Evolutionary conservation across 2,329 filamentous ascomycete genomes (phyloP), one percentile per base, ranked within the genome.

Genomic region (Colletotrichum noveboracense): DNA sequence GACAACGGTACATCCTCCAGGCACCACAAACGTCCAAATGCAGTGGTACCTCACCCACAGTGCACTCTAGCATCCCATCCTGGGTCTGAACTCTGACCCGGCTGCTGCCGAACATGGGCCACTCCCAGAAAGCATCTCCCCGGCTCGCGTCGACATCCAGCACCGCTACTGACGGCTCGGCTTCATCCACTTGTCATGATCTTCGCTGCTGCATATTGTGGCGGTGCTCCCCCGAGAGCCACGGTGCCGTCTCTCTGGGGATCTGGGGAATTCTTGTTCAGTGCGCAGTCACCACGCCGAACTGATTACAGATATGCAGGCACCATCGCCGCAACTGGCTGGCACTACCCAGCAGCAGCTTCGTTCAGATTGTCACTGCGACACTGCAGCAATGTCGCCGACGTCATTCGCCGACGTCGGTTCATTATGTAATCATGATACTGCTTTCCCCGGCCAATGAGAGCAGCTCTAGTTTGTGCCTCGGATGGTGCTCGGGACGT

Each of bases 331-430:
- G 7, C 13, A 34, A 65, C 3, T 48, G 36, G 38, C 58, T 34
- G 30, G 28, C 18, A 62, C 58, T 38, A 12, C 28, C 26, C 26
- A 4, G 32, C 10, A 30, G n/a, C 36, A 34, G 28, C 32, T 58
- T 32, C 48, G 10, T 21, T 52, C 43, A 21, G 43, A 52, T 52
- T 52, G 43, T 52, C 43, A 52, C 60, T 64, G 30, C 30, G 24
- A 24, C 24, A 18, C 36, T 21, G 36, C 30, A 16, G 18, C 61
- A 10, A 7, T 8, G 26, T n/a, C 30, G 24, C 62, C 36, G 32
- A 75, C 73, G 70, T 75, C 73, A 75, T 75, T 60, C 55, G 70
- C 73, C 73, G 70, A 75, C 64, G 68, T 64, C 64, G 73, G 70
- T 18, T 10, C 28, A 14, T 73, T 75, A 73, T 16, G 70, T 75